Evolutionary conservation across 2,329 filamentous ascomycete species (phyloP).

Genomic region (Xylariaceae sp.): DNA sequence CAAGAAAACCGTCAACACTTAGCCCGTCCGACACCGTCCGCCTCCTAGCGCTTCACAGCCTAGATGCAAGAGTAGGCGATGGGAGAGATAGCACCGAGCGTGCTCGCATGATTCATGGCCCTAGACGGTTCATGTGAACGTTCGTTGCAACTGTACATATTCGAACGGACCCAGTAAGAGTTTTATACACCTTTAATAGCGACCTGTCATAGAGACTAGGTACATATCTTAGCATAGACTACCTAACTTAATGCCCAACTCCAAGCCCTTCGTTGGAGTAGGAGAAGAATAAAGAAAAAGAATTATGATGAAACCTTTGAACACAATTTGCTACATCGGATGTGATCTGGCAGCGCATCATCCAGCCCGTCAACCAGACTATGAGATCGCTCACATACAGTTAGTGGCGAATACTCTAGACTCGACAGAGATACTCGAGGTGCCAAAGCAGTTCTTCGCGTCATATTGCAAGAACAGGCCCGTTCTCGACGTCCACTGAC

Average conservation of each 20-base stretch:
- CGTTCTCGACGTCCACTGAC: too few species aligned
- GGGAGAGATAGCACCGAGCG: background rate
- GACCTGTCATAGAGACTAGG: slow-evolving; percentile 4
- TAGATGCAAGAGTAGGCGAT: background rate
- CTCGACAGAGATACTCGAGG: too few species aligned
- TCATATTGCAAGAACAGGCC: too few species aligned
- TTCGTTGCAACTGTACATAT: slow-evolving; percentile 19
- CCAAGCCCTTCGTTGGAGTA: slow-evolving; percentile 9
- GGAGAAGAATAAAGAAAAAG: too few species aligned
- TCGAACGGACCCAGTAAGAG: slow-evolving; percentile 11
- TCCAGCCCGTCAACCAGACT: too few species aligned
- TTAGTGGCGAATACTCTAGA: too few species aligned
- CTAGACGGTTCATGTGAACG: slow-evolving; percentile 4
- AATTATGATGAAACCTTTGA: too few species aligned
- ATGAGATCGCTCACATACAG: too few species aligned
- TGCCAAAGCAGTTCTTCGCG: too few species aligned
- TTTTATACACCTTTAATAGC: slow-evolving; percentile 17
- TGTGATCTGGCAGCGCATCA: too few species aligned
- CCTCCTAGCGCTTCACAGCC: background rate
- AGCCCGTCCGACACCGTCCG: background rate
- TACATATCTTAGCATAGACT: background rate
- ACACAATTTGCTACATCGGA: too few species aligned
- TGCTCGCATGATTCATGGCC: background rate
- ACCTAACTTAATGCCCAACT: slow-evolving; percentile 17
- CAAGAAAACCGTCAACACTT: too few species aligned